Base-by-base conservation (phyloP, 2,329 filamentous ascomycete species). In the Fusarium dlaminii region DNA sequence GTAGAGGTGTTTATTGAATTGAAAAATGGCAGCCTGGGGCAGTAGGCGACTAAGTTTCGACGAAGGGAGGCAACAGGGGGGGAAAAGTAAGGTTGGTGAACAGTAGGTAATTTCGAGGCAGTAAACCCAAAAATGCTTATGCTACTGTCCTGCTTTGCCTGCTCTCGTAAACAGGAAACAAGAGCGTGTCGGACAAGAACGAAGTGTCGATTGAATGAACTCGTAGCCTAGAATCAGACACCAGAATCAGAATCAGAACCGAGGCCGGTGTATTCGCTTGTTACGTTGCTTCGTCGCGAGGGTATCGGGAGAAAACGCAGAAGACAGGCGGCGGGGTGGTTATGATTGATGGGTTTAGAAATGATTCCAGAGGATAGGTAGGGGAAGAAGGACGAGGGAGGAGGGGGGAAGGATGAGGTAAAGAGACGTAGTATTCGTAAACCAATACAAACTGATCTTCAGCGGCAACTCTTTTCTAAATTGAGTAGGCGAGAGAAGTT, bases 381-480 rank as follows among this genome's bases (percentile, higher is more conserved):
- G 46, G 63, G 63, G 34, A 55, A 62, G 62, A 51, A 63, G 60
- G 63, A 66, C 65, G 52, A 56, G 69, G 61, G 60, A 63, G 63
- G 42, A 51, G 49, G 51, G 17, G 62, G 22, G 22, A 51, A 39
- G 48, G 62, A 55, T 32, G 48, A 40, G 37, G 37, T 66, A 40
- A 58, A 58, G 39, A 59, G 39, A 40, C 22, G 63, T 61, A 52
- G 29, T 40, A 29, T 40, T 55, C 30, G 49, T 57, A 57, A 58
- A 63, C 59, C 52, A 68, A 52, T 60, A 64, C 55, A 63, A 74
- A 68, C 46, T 55, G 51, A 54, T 68, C 63, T 58, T 70, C 77
- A 77, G 67, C 74, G 37, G 59, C 77, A 80, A 80, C 79, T 76
- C 79, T 73, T 66, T 27, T 61, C 30, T 17, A 70, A 80, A 80